These are phyloP conservation scores for Ophiostoma novo-ulmi DNA, from an alignment of 2,329 filamentous ascomycete genomes.

Conservation along the genomic window DNA sequence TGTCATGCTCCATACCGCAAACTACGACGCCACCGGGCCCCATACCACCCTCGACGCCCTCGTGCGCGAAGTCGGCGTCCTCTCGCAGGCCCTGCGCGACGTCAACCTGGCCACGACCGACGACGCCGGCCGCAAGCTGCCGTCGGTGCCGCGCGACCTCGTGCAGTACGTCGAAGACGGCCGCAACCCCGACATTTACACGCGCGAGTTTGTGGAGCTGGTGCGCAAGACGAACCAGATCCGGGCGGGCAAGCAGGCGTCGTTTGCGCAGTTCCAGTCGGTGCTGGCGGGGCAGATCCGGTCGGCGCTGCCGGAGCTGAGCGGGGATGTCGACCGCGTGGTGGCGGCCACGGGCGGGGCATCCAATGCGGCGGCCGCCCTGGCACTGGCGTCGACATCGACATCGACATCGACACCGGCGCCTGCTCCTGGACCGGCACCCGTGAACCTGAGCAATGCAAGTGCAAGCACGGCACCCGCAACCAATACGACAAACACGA, in stretches of 20 bases:
- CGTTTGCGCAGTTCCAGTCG: conserved; percentile 58
- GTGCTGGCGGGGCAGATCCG: conserved; percentile 56
- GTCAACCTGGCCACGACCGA: conserved; percentile 39
- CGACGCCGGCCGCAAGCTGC: conserved; percentile 36
- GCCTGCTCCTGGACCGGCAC: neutral
- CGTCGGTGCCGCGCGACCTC: conserved; percentile 56
- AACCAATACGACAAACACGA: neutral
- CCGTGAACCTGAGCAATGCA: neutral
- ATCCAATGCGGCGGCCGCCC: conserved; percentile 19
- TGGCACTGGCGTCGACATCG: neutral
- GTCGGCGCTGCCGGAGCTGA: conserved; percentile 55
- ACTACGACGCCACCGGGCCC: conserved; percentile 49
- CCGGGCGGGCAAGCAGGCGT: conserved; percentile 58
- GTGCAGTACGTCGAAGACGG: conserved; percentile 66
- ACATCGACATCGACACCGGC: neutral
- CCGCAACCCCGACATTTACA: conserved; percentile 70
- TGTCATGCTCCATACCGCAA: conserved; percentile 57
- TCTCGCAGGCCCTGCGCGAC: conserved; percentile 38
- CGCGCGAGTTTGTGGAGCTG: conserved; percentile 66
- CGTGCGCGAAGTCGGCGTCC: conserved; percentile 47
- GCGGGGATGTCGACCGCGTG: conserved; percentile 48
- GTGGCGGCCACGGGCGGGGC: conserved; percentile 41
- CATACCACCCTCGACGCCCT: conserved; percentile 53
- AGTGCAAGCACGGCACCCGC: neutral
- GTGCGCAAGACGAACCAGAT: conserved; percentile 62